Evolutionary conservation across 371 early-diverging fungal species (phyloP).

Genomic region (Rhizopus arrhizus): DNA sequence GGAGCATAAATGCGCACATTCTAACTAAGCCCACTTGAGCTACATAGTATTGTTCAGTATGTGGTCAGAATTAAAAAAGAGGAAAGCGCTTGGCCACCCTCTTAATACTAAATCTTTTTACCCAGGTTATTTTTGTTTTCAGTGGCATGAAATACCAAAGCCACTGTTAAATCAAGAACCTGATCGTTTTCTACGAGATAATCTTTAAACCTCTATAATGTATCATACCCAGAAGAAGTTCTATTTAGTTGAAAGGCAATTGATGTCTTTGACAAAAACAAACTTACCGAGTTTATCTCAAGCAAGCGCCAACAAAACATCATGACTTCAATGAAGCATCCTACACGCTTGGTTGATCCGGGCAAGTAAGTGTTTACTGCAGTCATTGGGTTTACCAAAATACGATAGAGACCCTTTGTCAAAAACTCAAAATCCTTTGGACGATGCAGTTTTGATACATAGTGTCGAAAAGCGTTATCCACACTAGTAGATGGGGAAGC

Average conservation of each 20-base stretch:
- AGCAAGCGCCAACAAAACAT: slow-evolving; percentile 85
- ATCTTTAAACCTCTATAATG: slow-evolving; percentile 62
- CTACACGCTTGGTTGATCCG: slow-evolving; percentile 73
- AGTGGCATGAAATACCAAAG: slow-evolving; percentile 65
- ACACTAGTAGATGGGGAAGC: too few relatives aligned
- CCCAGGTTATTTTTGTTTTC: slow-evolving; percentile 67
- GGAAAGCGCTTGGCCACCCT: not conserved
- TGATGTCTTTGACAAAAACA: not conserved
- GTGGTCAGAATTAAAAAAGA: not conserved
- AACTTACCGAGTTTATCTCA: slow-evolving; percentile 72
- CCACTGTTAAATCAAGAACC: slow-evolving; percentile 64
- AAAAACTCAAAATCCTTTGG: slow-evolving; percentile 79
- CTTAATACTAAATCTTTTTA: slow-evolving; percentile 28
- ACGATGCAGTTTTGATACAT: slow-evolving; percentile 76
- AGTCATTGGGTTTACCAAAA: slow-evolving; percentile 79
- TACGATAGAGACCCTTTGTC: slow-evolving; percentile 70
- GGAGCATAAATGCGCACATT: slow-evolving; percentile 81
- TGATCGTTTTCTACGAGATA: slow-evolving; percentile 74
- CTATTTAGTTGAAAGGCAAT: not conserved
- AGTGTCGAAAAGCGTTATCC: slow-evolving; percentile 72
- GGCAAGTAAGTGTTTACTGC: slow-evolving; percentile 79
- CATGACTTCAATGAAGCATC: slow-evolving; percentile 71
- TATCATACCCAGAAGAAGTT: too few relatives aligned
- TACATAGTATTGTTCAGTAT: slow-evolving; percentile 23
- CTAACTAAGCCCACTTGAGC: slow-evolving; percentile 78